Evolutionary conservation across 495 filamentous ascomycete species (phyloP).

Genomic region (Neurospora sp.): DNA sequence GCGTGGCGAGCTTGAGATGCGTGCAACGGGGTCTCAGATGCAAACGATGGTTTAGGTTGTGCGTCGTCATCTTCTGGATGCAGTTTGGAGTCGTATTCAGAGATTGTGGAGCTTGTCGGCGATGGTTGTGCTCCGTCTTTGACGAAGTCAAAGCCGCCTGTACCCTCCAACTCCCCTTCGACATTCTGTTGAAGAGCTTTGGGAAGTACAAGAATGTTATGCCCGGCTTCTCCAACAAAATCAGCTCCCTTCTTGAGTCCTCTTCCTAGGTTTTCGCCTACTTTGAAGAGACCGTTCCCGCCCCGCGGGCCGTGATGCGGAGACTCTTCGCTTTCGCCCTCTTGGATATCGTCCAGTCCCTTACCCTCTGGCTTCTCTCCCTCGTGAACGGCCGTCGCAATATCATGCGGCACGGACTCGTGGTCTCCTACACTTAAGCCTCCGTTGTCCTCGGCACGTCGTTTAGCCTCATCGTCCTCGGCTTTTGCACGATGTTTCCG

Average conservation of each 20-base stretch:
- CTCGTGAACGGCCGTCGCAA: constrained; percentile 57
- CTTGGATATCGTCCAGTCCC: constrained; percentile 19
- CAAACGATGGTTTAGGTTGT: constrained; percentile 21
- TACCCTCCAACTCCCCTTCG: constrained; percentile 44
- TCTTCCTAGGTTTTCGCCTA: constrained; percentile 25
- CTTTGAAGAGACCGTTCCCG: constrained; percentile 23
- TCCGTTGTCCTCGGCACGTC: constrained; percentile 49
- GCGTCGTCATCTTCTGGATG: constrained; percentile 10
- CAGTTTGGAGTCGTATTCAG: constrained; percentile 8
- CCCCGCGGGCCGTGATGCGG: constrained; percentile 10
- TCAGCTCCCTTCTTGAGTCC: constrained; percentile 33
- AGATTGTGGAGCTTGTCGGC: constrained; percentile 14
- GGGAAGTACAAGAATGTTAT: background rate
- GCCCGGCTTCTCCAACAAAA: constrained; percentile 32
- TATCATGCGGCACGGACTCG: constrained; percentile 64
- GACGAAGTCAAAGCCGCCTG: constrained; percentile 43
- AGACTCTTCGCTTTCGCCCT: constrained; percentile 16
- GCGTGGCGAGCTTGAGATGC: constrained; percentile 18
- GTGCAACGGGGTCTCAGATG: constrained; percentile 17
- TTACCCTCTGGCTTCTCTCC: constrained; percentile 10
- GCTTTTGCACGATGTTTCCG: constrained; percentile 31
- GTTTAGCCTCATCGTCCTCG: constrained; percentile 47
- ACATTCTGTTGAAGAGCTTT: constrained; percentile 53
- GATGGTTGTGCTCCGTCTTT: constrained; percentile 6
- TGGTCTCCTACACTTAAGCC: constrained; percentile 80